Conservation (phyloP, 176 grass and related monocot species). For the Coix lacrymajobi region DNA sequence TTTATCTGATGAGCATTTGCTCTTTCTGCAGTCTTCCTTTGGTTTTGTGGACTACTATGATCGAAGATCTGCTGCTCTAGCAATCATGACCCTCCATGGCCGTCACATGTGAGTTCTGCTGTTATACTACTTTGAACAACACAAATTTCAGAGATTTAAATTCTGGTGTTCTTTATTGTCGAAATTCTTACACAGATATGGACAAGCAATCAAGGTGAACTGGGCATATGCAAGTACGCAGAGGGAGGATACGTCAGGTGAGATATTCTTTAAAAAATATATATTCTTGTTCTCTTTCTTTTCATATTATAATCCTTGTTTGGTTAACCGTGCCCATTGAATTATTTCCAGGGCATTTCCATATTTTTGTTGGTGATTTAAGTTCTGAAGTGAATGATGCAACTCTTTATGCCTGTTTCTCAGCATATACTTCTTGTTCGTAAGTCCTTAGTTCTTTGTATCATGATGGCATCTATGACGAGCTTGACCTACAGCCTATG, state of each 20-base stretch:
- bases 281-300: neutral
- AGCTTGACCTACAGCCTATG: neutral
- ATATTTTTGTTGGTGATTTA: conserved; percentile 95
- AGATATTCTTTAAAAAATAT: neutral
- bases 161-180: neutral
- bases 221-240: conserved; percentile 83
- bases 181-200: conserved; percentile 48
- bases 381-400: conserved; percentile 91
- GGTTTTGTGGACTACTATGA: conserved; percentile 93
- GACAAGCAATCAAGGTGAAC: conserved; percentile 89
- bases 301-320: conserved; percentile 20
- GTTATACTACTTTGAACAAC: neutral
- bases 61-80: conserved; percentile 69
- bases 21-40: conserved; percentile 61
- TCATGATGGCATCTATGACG: conserved; percentile 19
- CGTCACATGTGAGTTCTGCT: conserved; percentile 59
- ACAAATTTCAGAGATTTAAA: conserved; percentile 3
- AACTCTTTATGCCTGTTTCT: conserved; percentile 87
- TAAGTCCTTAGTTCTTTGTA: conserved; percentile 52
- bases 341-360: conserved; percentile 76
- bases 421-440: conserved; percentile 79
- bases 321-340: conserved; percentile 32
- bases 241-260: conserved; percentile 83
- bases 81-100: conserved; percentile 72
- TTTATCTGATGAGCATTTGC: conserved; percentile 23